phyloP scores from a whole-genome alignment of 352 stramenopile species.

The Phytopythium delawarense region DNA sequence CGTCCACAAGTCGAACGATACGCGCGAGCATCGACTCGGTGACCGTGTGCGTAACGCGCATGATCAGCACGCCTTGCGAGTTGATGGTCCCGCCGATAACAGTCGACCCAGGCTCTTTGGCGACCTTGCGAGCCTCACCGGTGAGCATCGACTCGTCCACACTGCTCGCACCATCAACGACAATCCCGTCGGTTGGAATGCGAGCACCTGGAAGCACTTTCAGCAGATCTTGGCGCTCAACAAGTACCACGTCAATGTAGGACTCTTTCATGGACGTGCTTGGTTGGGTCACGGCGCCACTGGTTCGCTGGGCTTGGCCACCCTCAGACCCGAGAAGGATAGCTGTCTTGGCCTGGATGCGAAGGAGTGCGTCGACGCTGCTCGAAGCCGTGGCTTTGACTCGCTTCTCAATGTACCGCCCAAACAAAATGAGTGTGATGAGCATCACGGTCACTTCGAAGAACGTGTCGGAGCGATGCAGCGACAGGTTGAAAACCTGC shows the following conservation, averaged over 20 bases:
- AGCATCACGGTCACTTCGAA: slow-evolving; percentile 72
- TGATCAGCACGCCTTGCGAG: slow-evolving; percentile 52
- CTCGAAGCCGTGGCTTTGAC: slow-evolving; percentile 67
- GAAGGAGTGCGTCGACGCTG: slow-evolving; percentile 59
- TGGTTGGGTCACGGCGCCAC: neutral
- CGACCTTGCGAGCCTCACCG: slow-evolving; percentile 61
- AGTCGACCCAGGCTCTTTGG: slow-evolving; percentile 46
- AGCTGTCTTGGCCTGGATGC: slow-evolving; percentile 81
- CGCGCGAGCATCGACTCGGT: slow-evolving; percentile 74
- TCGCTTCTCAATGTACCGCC: slow-evolving; percentile 69
- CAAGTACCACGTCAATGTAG: slow-evolving; percentile 75
- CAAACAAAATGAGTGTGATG: slow-evolving; percentile 68
- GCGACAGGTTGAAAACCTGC: slow-evolving; percentile 15
- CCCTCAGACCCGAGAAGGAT: slow-evolving; percentile 71
- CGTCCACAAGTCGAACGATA: slow-evolving; percentile 69
- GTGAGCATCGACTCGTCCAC: slow-evolving; percentile 82
- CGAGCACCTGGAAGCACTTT: slow-evolving; percentile 65
- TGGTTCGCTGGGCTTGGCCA: neutral
- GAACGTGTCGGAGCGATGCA: slow-evolving; percentile 49
- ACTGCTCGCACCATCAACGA: slow-evolving; percentile 55
- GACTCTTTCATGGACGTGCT: slow-evolving; percentile 31
- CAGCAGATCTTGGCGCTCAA: slow-evolving; percentile 63
- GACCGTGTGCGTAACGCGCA: slow-evolving; percentile 70
- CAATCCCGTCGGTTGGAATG: slow-evolving; percentile 68
- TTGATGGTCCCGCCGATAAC: slow-evolving; percentile 78